These are phyloP conservation scores for Podaxis pistillaris DNA, from an alignment of 768 basidiomycete species.

Conservation along the genomic window DNA sequence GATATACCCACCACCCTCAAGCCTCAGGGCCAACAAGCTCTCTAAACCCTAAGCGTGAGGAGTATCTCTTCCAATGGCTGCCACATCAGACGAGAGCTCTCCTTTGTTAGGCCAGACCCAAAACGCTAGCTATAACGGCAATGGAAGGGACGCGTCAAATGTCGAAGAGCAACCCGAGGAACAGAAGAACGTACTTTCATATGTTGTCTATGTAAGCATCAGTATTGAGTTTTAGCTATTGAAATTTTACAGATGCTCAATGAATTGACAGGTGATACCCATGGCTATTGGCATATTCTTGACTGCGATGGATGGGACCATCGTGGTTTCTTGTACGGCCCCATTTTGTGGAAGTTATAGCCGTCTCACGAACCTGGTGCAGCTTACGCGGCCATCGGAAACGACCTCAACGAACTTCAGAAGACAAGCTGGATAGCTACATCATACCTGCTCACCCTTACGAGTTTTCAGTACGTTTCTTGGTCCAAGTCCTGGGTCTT, in stretches of 20 bases:
- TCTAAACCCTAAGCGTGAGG: background rate
- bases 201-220: conserved; percentile 27
- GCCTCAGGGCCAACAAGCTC: background rate
- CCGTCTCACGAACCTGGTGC: background rate
- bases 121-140: conserved; percentile 15
- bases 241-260: background rate
- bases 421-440: conserved; percentile 70
- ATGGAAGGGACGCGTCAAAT: conserved; percentile 9
- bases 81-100: conserved; percentile 35
- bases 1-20: background rate
- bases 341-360: background rate
- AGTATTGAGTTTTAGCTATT: background rate
- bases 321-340: conserved; percentile 19
- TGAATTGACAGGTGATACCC: background rate
- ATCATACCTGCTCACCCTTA: conserved; percentile 57
- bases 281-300: conserved; percentile 20
- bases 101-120: conserved; percentile 25
- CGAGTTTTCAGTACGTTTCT: conserved; percentile 53
- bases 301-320: conserved; percentile 18
- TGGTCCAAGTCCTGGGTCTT: background rate
- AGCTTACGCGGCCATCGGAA: conserved; percentile 56
- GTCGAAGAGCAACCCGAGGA: conserved; percentile 13
- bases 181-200: conserved; percentile 1
- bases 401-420: conserved; percentile 59
- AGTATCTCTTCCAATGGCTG: background rate